Evolutionary conservation across 768 basidiomycete genomes (phyloP), one percentile per base, ranked within the genome.

Genomic region (Suillus bovinus): DNA sequence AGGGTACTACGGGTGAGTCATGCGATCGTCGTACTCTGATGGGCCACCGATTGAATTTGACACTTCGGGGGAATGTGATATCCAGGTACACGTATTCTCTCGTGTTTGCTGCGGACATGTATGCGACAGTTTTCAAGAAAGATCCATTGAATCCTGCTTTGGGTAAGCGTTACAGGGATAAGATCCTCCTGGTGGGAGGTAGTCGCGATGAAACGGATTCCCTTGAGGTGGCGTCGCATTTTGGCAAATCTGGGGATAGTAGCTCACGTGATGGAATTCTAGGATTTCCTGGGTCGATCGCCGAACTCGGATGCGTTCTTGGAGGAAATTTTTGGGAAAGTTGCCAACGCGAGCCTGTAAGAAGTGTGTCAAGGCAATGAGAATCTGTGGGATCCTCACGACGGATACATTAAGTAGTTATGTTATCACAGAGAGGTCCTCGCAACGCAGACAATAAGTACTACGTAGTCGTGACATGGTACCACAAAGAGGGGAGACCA

Each of bases 151-250:
- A 88, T 69, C 85, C 89, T 1, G 76, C 73, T 27, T 83, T 84
- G 17, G 92, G 93, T 4, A 78, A 81, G 64, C 77, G 74, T 29
- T 96, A 95, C 72, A 84, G 92, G 3, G 82, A 90, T 63, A 86
- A 86, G 72, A 94, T 96, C 63, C 80, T 95, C 20, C 73, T 77
- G 36, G 83, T 84, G 9, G 92, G 93, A 29, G 91, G 90, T 31
- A 90, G 87, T 65, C 83, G 89, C 14, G 92, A 95, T 64, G 93
- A 94, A 67, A 74, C 86, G 61, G 88, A 91, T 52, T 89, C 88
- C n/a, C 81, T 95, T 61, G 82, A 89, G 81, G 91, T 88, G 64
- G 64, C 34, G 75, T 36, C 13, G 33, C 24, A 60, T 17, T 39
- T 39, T n/a, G 1, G 22, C 16, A 13, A 16, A 11, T 13, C 39